These are phyloP conservation scores for Aristolochia californica DNA, from an alignment of 164 flowering plant genomes.

Conservation along the genomic window DNA sequence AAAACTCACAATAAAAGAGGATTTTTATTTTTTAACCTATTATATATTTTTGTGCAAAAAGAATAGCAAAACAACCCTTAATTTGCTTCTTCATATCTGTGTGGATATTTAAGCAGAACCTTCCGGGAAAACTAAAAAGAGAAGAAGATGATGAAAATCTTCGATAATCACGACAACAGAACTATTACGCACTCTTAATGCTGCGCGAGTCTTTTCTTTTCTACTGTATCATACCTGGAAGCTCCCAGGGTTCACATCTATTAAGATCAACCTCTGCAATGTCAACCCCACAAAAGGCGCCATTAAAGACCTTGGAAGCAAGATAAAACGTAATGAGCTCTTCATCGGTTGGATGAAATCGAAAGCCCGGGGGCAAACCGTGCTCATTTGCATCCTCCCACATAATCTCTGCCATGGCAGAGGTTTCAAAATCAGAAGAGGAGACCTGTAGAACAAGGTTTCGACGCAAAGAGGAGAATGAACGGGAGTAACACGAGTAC, in stretches of 20 bases:
- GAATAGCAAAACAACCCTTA: too few species aligned
- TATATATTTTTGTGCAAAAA: too few species aligned
- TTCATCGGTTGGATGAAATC: constrained; percentile 92
- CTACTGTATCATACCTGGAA: constrained; percentile 44
- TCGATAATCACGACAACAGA: too few species aligned
- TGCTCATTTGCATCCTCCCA: constrained; percentile 34
- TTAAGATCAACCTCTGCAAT: constrained; percentile 79
- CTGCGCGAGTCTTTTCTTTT: too few species aligned
- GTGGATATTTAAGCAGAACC: too few species aligned
- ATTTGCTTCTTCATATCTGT: too few species aligned
- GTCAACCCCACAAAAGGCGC: constrained; percentile 34
- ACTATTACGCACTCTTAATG: too few species aligned
- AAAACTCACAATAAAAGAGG: too few species aligned
- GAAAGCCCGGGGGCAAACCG: constrained; percentile 78
- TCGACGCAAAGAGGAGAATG: not conserved
- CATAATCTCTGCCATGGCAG: constrained; percentile 26
- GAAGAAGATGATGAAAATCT: too few species aligned
- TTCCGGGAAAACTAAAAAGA: too few species aligned
- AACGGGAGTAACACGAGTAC: not conserved
- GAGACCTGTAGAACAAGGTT: not conserved
- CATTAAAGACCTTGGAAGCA: constrained; percentile 65
- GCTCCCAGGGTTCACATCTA: constrained; percentile 83
- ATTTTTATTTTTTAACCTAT: too few species aligned
- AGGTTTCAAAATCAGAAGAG: constrained; percentile 20
- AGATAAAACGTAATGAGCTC: constrained; percentile 75